Base-by-base conservation (phyloP, 257 asterid genomes). In the Nyctanthes arbortristis region DNA sequence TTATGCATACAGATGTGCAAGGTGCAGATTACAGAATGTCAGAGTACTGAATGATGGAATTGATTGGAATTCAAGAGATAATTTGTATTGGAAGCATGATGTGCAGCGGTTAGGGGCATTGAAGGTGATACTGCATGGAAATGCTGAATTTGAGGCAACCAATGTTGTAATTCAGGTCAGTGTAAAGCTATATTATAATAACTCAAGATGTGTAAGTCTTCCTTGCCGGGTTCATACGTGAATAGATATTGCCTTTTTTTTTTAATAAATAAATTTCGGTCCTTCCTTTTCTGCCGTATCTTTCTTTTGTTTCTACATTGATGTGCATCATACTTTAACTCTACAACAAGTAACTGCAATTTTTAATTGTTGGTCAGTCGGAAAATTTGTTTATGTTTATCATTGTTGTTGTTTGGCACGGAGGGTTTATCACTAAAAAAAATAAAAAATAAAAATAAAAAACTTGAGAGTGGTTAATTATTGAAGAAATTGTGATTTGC, bases 111-210 rank as follows among this genome's bases (percentile, higher is more conserved):
- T 81, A 71, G 95, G 91, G 90, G 78, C 89, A 70, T 77, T 91
- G 62, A 88, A 89, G 79, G 85, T 94, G 40, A 67, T 91, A 58
- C 81, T 94, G 66, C 95, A 87, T 74, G 99, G 99, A 80, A 94
- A 94, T 84, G 97, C 99, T 18, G 99, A 94, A 80, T 91, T 94
- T 70, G 97, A 91, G 78, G 99, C 97, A 63, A 82, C 45, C 43
- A 85, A 89, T 75, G 93, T 94, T 72, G 80, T 81, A 39, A 76
- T 94, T 65, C 87, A 86, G 96, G 99, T 94, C 52, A 68, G 84
- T 78, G 66, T 75, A 65, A 55, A 27, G 29, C 61, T 58, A 47
- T 12, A 0, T 12, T 30, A 18, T 79, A 57, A 36, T 33, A 7
- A 22, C 28, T 9, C 7, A 8, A 22, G 30, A 52, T 52, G 7